A percentile compares a stretch with the other conserved stretches of the same genome.
Conservation (phyloP, 208 protist genomes). For the Vickermania spadyakhi region DNA sequence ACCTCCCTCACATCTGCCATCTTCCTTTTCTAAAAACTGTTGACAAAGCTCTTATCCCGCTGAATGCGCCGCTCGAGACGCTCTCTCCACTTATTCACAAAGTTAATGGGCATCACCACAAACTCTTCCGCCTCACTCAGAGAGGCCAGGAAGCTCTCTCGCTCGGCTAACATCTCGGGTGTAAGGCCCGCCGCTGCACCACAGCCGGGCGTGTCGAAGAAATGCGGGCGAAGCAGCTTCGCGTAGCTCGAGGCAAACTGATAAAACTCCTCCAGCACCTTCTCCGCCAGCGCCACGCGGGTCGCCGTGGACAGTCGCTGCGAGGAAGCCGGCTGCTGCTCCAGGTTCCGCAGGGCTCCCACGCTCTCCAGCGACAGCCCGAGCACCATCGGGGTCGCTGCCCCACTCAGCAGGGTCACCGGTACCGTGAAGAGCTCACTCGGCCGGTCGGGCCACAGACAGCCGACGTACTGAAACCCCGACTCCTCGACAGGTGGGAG, state of each 20-base stretch:
- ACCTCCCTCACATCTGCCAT: too few species aligned
- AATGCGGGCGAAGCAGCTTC: slow-evolving; percentile 7
- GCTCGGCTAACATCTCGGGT: background rate
- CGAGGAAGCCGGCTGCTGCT: slow-evolving; percentile 26
- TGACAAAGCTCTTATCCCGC: slow-evolving; percentile 63
- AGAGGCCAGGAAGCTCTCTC: background rate
- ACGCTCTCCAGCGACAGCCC: slow-evolving; percentile 47
- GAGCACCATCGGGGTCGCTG: slow-evolving; percentile 29
- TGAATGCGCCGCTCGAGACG: slow-evolving; percentile 33
- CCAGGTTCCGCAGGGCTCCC: slow-evolving; percentile 52
- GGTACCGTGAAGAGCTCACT: slow-evolving; percentile 48
- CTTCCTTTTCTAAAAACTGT: too few species aligned
- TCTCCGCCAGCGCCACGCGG: slow-evolving; percentile 47
- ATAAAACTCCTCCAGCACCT: slow-evolving; percentile 63
- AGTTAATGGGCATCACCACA: slow-evolving; percentile 49
- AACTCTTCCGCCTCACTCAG: slow-evolving; percentile 29
- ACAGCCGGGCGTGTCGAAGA: background rate
- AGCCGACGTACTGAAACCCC: slow-evolving; percentile 60
- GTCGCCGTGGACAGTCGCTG: slow-evolving; percentile 40
- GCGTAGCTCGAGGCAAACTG: slow-evolving; percentile 64
- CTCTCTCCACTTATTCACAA: slow-evolving; percentile 59
- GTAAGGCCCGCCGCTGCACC: background rate
- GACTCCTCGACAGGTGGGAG: slow-evolving; percentile 40
- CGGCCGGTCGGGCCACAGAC: slow-evolving; percentile 34
- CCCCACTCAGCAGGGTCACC: slow-evolving; percentile 16